Base-by-base conservation (phyloP, 169 alveolate genomes). In the Plasmodium ovale region DNA sequence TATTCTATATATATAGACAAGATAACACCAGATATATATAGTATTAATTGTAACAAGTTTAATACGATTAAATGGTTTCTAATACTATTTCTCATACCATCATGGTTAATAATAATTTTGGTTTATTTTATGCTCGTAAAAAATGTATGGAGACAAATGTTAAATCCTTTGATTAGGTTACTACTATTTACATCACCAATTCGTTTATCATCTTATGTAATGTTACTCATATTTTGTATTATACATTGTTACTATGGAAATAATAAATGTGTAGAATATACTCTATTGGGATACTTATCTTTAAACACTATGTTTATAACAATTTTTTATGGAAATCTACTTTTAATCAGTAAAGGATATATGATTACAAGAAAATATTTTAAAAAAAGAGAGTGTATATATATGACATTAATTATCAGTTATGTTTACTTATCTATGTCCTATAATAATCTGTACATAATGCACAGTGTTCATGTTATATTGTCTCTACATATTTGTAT, bases 351-450 rank as follows among this genome's bases (percentile, higher is more conserved):
- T 56, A 85, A 85, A 12, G 91, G 91, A 31, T 85, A 62, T 71
- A 85, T 85, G 91, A 69, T 85, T 10, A 85, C 91, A 68, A 68
- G 91, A 58, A 68, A 59, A 21, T 23, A 85, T 35, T 85, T 85
- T 59, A 39, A 58, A 7, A 85, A 69, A 85, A 68, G 51, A 33
- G 91, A 85, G 27, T 42, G 64, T n/a, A 25, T 85, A 68, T 23
- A 19, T 33, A 14, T 85, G 25, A 85, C 91, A 10, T 29, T 85
- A 69, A 39, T 69, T 10, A 85, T 85, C 21, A 68, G 87, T 25
- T 54, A 25, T 47, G 69, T 85, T 25, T 85, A 85, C 64, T 68
- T 85, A 5, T 42, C 69, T 31, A 68, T 67, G 2, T 85, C 91
- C 9, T 49, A 68, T 25, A 85, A 69, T 53, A 87, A 85, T 33